phyloP scores from a whole-genome alignment of 2,329 filamentous ascomycete species.

The Aspergillus thermomutatus region DNA sequence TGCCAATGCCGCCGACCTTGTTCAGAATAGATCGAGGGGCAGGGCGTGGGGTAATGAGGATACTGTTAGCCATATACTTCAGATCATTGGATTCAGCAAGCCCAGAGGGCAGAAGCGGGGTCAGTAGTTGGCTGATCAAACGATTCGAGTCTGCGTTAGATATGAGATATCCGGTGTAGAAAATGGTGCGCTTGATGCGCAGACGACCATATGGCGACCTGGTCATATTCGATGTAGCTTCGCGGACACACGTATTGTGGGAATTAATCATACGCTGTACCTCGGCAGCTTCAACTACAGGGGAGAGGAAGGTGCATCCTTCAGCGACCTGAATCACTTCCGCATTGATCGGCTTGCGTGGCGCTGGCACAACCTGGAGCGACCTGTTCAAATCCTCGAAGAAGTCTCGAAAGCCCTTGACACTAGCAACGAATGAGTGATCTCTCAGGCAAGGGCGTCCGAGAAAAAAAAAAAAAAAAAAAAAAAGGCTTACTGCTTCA shows the following conservation, averaged over 20 bases:
- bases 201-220: slow-evolving; percentile 51
- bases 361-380: slow-evolving; percentile 41
- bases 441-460: neutral
- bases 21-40: slow-evolving; percentile 69
- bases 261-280: slow-evolving; percentile 85
- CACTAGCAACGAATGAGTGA: slow-evolving; percentile 41
- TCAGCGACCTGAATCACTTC: slow-evolving; percentile 88
- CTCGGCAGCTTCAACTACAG: slow-evolving; percentile 74
- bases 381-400: slow-evolving; percentile 71
- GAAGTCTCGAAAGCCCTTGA: slow-evolving; percentile 80
- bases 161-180: slow-evolving; percentile 91
- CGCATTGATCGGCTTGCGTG: slow-evolving; percentile 63
- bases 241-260: slow-evolving; percentile 60
- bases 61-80: slow-evolving; percentile 81
- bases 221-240: slow-evolving; percentile 30
- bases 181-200: slow-evolving; percentile 79
- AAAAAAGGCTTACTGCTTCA: slow-evolving; percentile 53
- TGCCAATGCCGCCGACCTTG: slow-evolving; percentile 83
- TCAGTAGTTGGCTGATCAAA: slow-evolving; percentile 59
- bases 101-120: slow-evolving; percentile 59
- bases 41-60: slow-evolving; percentile 80
- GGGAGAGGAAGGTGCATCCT: slow-evolving; percentile 68
- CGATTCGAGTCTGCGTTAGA: slow-evolving; percentile 66
- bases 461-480: no score
- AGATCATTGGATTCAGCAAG: slow-evolving; percentile 65